These are phyloP conservation scores for Cladosporium sp. DNA, from an alignment of 2,329 filamentous ascomycete genomes.

Conservation along the genomic window DNA sequence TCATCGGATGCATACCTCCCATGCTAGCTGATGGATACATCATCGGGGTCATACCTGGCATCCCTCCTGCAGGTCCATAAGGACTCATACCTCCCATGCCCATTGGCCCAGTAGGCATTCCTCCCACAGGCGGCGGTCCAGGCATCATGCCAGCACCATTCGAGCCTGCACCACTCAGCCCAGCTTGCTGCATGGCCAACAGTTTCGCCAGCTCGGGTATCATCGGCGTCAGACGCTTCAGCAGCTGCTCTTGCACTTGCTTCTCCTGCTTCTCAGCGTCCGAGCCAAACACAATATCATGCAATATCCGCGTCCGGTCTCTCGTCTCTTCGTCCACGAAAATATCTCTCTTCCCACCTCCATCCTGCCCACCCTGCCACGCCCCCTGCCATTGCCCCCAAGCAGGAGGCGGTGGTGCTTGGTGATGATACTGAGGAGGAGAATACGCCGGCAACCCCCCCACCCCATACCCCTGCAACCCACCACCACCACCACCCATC, in stretches of 20 bases:
- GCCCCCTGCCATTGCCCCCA: background rate
- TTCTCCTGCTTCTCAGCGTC: conserved; percentile 31
- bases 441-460: background rate
- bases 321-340: background rate
- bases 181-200: conserved; percentile 22
- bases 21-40: background rate
- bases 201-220: conserved; percentile 30
- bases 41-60: background rate
- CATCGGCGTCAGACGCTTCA: conserved; percentile 32
- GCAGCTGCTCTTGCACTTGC: conserved; percentile 29
- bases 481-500: conserved; percentile 8
- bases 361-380: background rate
- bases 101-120: background rate
- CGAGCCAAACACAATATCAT: conserved; percentile 31
- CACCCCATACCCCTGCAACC: background rate
- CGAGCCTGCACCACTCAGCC: background rate
- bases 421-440: background rate
- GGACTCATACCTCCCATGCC: conserved; percentile 3
- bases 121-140: background rate
- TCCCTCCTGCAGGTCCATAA: background rate
- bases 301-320: conserved; percentile 23
- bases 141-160: conserved; percentile 16
- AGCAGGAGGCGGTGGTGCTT: background rate
- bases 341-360: background rate
- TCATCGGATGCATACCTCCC: conserved; percentile 22